Base-by-base conservation (phyloP, 2,329 filamentous ascomycete genomes). In the Helminthosporium solani region DNA sequence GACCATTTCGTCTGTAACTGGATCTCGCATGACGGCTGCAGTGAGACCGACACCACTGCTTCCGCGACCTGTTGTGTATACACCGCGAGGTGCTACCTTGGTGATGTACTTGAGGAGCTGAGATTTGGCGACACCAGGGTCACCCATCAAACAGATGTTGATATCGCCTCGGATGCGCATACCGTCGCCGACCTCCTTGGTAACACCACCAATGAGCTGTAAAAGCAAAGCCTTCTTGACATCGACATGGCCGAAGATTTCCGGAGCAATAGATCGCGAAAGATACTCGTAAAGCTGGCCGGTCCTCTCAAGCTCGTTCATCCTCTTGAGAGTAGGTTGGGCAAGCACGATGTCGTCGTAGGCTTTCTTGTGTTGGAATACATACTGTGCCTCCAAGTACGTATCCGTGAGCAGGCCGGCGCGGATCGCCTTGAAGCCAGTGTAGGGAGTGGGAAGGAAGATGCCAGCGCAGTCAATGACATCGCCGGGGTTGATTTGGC, bases 91-190 rank as follows among this genome's bases (percentile, higher is more conserved):
- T 1, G 94, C 92, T 23, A 99, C 94, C 75, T 99, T 97, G 56
- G 90, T 90, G 67, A 99, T 97, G 71, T 99, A 99, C 74, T 96
- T 97, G 57, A 99, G 81, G 57, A 99, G 77, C 76, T 99, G 94
- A 30, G 94, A 99, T 76, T 99, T 99, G 75, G 94, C 94, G 67
- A 99, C 94, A 89, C 94, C 94, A 68, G 94, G 94, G 66, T 99
- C 94, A 79, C 94, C 94, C 94, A 99, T 99, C 64, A 99, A 76
- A 70, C 94, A 97, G 53, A 99, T 86, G 74, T 99, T 99, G 77
- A 99, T 95, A 66, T 99, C 94, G 62, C 94, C 94, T 79, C 94
- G 90, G 68, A 99, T 99, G 63, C 90, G 87, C 94, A 99, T 97
- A 50, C 94, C 94, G 64, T 99, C 94, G 42, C 90, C 90, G 81